Base-by-base conservation (phyloP, 352 stramenopile genomes). In the Globisporangium iwayamae region DNA sequence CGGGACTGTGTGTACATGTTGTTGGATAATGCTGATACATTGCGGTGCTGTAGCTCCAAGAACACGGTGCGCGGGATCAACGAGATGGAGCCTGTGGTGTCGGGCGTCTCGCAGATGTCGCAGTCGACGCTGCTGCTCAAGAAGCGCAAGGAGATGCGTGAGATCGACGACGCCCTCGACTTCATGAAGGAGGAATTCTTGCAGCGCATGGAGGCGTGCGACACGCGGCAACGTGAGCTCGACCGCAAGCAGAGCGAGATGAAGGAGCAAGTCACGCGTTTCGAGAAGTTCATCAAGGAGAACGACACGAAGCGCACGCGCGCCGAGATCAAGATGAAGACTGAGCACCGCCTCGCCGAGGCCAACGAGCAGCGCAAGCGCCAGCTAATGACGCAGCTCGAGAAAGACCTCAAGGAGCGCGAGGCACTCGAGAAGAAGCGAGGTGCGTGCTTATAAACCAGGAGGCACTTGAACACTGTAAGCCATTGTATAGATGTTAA, bases 221-320 rank as follows among this genome's bases (percentile, higher is more conserved):
- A 95, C 10, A 75, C 90, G 28, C 70, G 89, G 13, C 78, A 94
- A 59, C 72, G 76, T 1, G 85, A 96, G 55, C 76, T 97, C 53
- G 85, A 96, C 62, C 76, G 81, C 41, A 96, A 96, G 64, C 90
- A 97, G 65, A 65, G 79, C 38, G 90, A 97, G 58, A 97, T 97
- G 91, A 90, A 91, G 68, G 89, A 97, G 22, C 87, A 97, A 62
- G 89, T 97, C 18, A 63, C 81, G 28, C 87, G 89, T 18, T 97
- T 97, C 65, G 90, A 97, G 60, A 96, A 96, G 56, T 97, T 98
- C 64, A 96, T 97, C 66, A 95, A 97, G 65, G 90, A 97, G 66
- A 98, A 98, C 66, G 90, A 97, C 65, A 87, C 87, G 0, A 98
- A 97, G 65, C 75, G 90, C 41, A 89, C 79, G 48, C 76, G 88